Evolutionary conservation across 176 grass and related monocot genomes (phyloP).

Genomic region (Carex cristatella): DNA sequence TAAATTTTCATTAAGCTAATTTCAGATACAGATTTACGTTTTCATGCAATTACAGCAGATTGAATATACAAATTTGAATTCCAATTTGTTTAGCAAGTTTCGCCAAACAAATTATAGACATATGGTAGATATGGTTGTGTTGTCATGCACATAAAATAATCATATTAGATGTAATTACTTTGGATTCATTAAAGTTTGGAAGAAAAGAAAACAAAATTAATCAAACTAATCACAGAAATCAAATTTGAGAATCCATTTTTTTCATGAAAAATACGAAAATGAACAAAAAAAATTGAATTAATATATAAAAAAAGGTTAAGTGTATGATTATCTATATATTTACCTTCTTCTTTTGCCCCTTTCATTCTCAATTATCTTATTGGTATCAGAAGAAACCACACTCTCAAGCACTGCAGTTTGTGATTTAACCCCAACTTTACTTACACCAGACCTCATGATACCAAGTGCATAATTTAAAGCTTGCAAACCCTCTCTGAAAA

Average conservation of each 20-base stretch:
- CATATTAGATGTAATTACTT: no score
- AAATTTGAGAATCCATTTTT: background rate
- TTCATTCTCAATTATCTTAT: background rate
- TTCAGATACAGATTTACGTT: background rate
- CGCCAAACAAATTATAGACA: background rate
- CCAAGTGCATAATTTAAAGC: conserved; percentile 10
- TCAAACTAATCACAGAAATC: background rate
- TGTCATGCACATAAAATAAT: background rate
- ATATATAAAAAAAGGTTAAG: background rate
- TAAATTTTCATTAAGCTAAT: no score
- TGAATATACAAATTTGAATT: background rate
- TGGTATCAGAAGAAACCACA: background rate
- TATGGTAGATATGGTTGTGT: background rate
- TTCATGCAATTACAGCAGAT: background rate
- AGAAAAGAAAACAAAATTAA: no score
- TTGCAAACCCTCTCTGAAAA: conserved; percentile 15
- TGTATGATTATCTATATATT: background rate
- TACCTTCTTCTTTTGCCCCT: conserved; percentile 19
- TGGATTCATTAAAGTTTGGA: no score
- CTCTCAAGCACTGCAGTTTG: background rate
- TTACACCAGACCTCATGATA: background rate
- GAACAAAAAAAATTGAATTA: background rate
- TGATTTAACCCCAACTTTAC: background rate
- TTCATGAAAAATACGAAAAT: background rate
- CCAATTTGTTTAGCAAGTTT: background rate